These are phyloP conservation scores for Verticillium klebahnii DNA, from an alignment of 2,329 filamentous ascomycete genomes.

Conservation along the genomic window DNA sequence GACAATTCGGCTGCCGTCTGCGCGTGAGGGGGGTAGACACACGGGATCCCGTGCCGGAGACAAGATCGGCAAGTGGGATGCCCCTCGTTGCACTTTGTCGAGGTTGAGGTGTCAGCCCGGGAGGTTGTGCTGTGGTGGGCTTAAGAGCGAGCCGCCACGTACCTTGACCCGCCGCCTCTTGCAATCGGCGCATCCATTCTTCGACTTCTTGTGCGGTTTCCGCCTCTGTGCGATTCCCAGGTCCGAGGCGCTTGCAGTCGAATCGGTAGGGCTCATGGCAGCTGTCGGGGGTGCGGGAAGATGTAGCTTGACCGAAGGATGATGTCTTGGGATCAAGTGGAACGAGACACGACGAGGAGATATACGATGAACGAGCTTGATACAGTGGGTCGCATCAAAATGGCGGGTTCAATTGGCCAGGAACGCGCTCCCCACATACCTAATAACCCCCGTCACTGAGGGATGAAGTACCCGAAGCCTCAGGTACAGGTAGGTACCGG, in stretches of 20 bases:
- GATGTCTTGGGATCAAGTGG: neutral
- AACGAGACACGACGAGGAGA: neutral
- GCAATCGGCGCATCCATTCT: slow-evolving; percentile 10
- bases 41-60: slow-evolving; percentile 3
- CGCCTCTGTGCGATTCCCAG: neutral
- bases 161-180: slow-evolving; percentile 14
- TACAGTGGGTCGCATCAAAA: neutral
- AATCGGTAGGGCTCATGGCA: neutral
- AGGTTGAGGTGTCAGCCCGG: neutral
- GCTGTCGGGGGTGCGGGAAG: neutral
- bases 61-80: slow-evolving; percentile 10
- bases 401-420: too few species aligned
- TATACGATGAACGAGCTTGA: neutral
- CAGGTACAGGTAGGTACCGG: too few species aligned
- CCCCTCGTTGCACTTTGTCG: slow-evolving; percentile 10
- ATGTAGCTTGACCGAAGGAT: neutral
- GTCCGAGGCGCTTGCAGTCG: too few species aligned
- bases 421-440: too few species aligned
- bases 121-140: neutral
- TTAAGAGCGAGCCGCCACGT: neutral
- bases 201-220: slow-evolving; percentile 11
- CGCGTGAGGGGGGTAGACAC: slow-evolving; percentile 3
- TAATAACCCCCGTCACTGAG: too few species aligned
- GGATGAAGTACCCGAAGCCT: too few species aligned
- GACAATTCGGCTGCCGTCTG: neutral